Conservation (phyloP, 495 filamentous ascomycete genomes). For the Trichoderma reesei region DNA sequence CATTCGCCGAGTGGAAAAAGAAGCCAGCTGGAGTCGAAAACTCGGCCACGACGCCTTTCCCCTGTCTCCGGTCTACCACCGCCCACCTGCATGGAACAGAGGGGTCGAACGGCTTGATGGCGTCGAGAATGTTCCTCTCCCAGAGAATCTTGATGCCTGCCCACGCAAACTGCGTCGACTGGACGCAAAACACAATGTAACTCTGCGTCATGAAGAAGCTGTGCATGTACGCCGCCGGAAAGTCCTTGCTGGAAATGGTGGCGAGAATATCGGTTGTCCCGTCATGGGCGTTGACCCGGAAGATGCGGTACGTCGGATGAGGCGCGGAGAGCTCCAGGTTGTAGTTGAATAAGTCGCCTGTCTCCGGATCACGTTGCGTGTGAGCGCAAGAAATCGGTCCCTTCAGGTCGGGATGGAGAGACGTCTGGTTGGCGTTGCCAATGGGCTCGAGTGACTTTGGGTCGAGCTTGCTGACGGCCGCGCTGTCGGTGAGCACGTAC, state of each 20-base stretch:
- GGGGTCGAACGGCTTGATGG: constrained; percentile 43
- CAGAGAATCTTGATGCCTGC: constrained; percentile 43
- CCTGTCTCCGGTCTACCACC: constrained; percentile 48
- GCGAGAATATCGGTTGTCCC: constrained; percentile 63
- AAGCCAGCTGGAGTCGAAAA: constrained; percentile 56
- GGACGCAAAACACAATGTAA: constrained; percentile 55
- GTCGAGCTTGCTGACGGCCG: constrained; percentile 48
- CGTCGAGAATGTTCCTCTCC: constrained; percentile 47
- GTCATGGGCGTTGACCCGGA: constrained; percentile 46
- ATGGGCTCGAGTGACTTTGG: constrained; percentile 63
- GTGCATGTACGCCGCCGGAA: constrained; percentile 56
- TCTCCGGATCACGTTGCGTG: constrained; percentile 56
- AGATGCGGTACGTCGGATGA: constrained; percentile 49
- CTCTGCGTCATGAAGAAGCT: constrained; percentile 58
- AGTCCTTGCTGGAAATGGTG: constrained; percentile 40
- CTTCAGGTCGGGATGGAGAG: constrained; percentile 54
- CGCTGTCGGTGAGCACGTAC: constrained; percentile 52
- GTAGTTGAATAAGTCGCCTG: constrained; percentile 70
- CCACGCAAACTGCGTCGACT: constrained; percentile 41
- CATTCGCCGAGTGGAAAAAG: constrained; percentile 68
- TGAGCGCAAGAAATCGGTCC: constrained; percentile 58
- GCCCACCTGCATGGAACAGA: constrained; percentile 52
- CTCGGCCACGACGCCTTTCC: constrained; percentile 46
- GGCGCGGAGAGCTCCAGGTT: constrained; percentile 45
- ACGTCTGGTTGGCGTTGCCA: constrained; percentile 43